phyloP scores from a whole-genome alignment of 768 basidiomycete species.

The Lepiota brunneoincarnata region DNA sequence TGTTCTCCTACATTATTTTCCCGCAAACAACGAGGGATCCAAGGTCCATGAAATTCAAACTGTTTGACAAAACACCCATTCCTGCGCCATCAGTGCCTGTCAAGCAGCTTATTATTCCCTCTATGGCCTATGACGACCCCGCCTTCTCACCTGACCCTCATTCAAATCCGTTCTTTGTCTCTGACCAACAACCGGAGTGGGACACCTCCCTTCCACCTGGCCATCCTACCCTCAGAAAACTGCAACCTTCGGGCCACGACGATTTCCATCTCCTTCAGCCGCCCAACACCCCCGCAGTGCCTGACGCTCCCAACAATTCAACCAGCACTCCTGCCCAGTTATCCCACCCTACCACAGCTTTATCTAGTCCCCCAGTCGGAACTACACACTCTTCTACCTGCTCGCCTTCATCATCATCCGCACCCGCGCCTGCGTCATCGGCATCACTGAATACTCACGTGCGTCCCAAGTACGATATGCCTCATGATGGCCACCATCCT shows the following conservation, averaged over 20 bases:
- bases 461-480: slow-evolving; percentile 9
- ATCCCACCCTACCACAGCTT: slow-evolving; percentile 29
- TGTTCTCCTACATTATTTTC: slow-evolving; percentile 3
- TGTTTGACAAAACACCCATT: slow-evolving; percentile 6
- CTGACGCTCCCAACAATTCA: slow-evolving; percentile 10
- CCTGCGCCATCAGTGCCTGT: background rate
- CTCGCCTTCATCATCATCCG: slow-evolving; percentile 15
- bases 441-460: slow-evolving; percentile 8
- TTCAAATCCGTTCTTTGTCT: slow-evolving; percentile 41
- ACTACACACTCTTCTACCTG: slow-evolving; percentile 1
- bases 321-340: slow-evolving; percentile 10
- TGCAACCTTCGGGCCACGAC: slow-evolving; percentile 14
- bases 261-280: background rate
- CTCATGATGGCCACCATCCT: slow-evolving; percentile 8
- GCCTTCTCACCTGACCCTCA: slow-evolving; percentile 59
- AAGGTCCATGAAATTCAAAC: background rate
- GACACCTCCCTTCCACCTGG: slow-evolving; percentile 24
- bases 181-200: slow-evolving; percentile 26
- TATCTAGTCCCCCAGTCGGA: slow-evolving; percentile 17
- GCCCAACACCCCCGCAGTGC: slow-evolving; percentile 8
- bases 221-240: slow-evolving; percentile 28
- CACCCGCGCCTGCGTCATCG: slow-evolving; percentile 13
- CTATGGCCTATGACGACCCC: slow-evolving; percentile 44
- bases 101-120: slow-evolving; percentile 22
- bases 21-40: background rate